A percentile compares a stretch with the other conserved stretches of the same genome.
Evolutionary conservation across 257 asterid species (phyloP).

Genomic region (Orobanche coerulescens): DNA sequence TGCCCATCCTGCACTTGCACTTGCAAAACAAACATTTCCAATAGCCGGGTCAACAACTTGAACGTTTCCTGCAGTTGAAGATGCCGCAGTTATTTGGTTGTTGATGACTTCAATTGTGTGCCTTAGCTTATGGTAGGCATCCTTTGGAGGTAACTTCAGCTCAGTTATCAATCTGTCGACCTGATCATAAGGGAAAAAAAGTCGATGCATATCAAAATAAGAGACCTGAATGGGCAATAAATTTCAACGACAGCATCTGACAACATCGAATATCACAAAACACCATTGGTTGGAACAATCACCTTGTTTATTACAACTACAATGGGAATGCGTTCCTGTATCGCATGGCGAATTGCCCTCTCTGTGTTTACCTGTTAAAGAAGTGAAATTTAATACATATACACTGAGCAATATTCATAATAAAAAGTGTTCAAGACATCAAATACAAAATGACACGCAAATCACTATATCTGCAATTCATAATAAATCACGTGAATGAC

Average conservation of each 20-base stretch:
- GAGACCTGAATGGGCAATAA: neutral
- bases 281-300: constrained; percentile 5
- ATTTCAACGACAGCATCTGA: neutral
- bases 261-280: constrained; percentile 8
- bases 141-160: constrained; percentile 92
- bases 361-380: constrained; percentile 75
- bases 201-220: neutral
- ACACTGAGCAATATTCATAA: neutral
- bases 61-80: constrained; percentile 87
- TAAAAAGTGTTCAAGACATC: neutral
- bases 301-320: constrained; percentile 92
- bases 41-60: constrained; percentile 75
- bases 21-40: constrained; percentile 94
- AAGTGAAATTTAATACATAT: constrained; percentile 2
- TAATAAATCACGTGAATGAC: neutral
- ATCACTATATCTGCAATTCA: neutral
- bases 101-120: constrained; percentile 85
- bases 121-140: constrained; percentile 88
- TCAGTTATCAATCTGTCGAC: constrained; percentile 90
- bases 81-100: constrained; percentile 69
- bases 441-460: neutral
- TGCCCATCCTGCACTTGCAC: constrained; percentile 99
- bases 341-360: constrained; percentile 88
- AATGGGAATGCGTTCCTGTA: constrained; percentile 80
- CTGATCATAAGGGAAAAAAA: constrained; percentile 27